Evolutionary conservation across 306 rosid species (phyloP).

Genomic region (Vachellia pachyceras): DNA sequence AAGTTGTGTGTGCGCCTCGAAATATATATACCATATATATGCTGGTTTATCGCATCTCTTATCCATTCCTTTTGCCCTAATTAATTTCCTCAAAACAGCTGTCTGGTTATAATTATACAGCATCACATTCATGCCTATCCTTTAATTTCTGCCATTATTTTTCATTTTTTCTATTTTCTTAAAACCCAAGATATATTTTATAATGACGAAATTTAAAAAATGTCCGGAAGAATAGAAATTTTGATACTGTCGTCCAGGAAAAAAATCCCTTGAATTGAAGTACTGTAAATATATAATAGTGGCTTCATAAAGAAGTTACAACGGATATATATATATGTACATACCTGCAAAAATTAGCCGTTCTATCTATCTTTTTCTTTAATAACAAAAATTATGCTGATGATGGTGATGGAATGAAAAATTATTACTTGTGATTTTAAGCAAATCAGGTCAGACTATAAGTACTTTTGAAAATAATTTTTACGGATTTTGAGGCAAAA

Average conservation of each 20-base stretch:
- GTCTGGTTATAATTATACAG: conserved; percentile 21
- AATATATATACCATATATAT: background rate
- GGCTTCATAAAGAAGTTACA: background rate
- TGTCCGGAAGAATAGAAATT: background rate
- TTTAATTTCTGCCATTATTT: background rate
- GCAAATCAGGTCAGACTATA: too few relatives aligned
- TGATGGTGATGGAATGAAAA: background rate
- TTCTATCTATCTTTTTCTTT: background rate
- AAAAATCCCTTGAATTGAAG: background rate
- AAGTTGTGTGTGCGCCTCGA: background rate
- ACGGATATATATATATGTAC: too few relatives aligned
- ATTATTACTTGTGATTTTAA: background rate
- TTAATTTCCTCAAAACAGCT: conserved; percentile 1
- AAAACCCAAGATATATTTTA: background rate
- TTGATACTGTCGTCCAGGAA: background rate
- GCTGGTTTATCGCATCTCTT: conserved; percentile 3
- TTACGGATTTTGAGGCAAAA: too few relatives aligned
- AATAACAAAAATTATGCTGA: background rate
- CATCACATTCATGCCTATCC: conserved; percentile 36
- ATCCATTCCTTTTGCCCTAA: conserved; percentile 36
- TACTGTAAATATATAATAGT: background rate
- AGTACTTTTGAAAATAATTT: too few relatives aligned
- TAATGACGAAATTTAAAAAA: background rate
- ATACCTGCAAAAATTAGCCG: background rate
- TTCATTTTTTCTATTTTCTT: conserved; percentile 17